Conservation (phyloP, 805 yeast genomes). For the Starmera pachycereana region DNA sequence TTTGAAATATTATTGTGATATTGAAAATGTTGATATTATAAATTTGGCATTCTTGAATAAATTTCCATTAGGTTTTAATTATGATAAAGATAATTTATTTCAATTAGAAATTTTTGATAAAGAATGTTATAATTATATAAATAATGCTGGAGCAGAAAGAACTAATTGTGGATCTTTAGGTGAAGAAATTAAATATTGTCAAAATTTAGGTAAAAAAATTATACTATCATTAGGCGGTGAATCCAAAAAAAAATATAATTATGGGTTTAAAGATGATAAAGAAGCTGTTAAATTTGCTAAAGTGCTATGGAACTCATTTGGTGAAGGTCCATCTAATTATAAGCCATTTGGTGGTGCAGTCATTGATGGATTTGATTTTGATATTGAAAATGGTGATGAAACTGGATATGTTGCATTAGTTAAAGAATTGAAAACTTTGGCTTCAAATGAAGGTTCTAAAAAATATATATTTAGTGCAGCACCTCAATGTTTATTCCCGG, state of each 20-base stretch:
- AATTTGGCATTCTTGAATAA: constrained; percentile 57
- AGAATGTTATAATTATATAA: constrained; percentile 26
- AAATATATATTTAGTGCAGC: constrained; percentile 61
- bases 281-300: constrained; percentile 59
- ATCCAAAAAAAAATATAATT: constrained; percentile 55
- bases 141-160: constrained; percentile 22
- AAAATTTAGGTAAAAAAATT: constrained; percentile 65
- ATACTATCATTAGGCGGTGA: constrained; percentile 72
- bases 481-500: constrained; percentile 74
- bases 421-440: constrained; percentile 30
- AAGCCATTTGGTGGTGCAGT: constrained; percentile 63
- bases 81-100: constrained; percentile 4
- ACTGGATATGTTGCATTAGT: constrained; percentile 63
- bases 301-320: constrained; percentile 51
- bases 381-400: constrained; percentile 58
- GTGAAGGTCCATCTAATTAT: constrained; percentile 42
- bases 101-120: constrained; percentile 43
- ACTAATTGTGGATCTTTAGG: constrained; percentile 44
- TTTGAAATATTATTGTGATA: constrained; percentile 47
- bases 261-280: constrained; percentile 74
- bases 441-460: constrained; percentile 33
- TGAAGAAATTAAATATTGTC: constrained; percentile 65
- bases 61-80: constrained; percentile 34
- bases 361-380: constrained; percentile 90
- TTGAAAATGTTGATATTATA: constrained; percentile 60